A percentile compares a stretch with the other conserved stretches of the same genome.
Evolutionary conservation across 2,329 filamentous ascomycete species (phyloP).

Genomic region (Stemphylium lycopersici): DNA sequence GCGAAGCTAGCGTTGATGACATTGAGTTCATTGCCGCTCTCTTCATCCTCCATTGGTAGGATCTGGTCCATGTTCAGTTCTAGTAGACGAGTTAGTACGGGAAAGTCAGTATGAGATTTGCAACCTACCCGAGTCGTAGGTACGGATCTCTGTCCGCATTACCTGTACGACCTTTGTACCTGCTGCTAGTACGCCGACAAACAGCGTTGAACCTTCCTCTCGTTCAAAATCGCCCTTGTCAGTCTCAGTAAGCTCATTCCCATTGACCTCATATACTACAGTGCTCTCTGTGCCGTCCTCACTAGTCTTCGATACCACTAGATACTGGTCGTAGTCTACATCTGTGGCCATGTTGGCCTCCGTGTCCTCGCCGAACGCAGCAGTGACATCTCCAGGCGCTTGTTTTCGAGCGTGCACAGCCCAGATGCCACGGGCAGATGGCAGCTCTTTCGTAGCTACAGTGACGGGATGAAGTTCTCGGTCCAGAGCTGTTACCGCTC

Average conservation of each 20-base stretch:
- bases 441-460: constrained; percentile 72
- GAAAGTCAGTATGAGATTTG: background rate
- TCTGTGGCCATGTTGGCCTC: constrained; percentile 52
- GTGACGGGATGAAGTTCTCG: constrained; percentile 76
- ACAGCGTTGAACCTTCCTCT: constrained; percentile 83
- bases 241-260: constrained; percentile 74
- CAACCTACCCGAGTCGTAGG: constrained; percentile 81
- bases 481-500: constrained; percentile 77
- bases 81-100: constrained; percentile 39
- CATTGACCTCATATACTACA: constrained; percentile 77
- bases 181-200: constrained; percentile 81
- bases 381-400: constrained; percentile 62
- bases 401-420: constrained; percentile 74
- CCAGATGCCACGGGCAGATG: constrained; percentile 80
- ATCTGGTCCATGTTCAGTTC: constrained; percentile 90
- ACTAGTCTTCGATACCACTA: constrained; percentile 77
- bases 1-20: constrained; percentile 82
- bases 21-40: constrained; percentile 79
- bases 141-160: constrained; percentile 82
- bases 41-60: constrained; percentile 82
- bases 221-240: constrained; percentile 90
- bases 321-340: constrained; percentile 74
- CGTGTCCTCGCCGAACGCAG: constrained; percentile 52
- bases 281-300: constrained; percentile 75
- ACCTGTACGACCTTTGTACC: constrained; percentile 86